Evolutionary conservation across 2,329 filamentous ascomycete species (phyloP).

Genomic region (Escovopsis sp.): DNA sequence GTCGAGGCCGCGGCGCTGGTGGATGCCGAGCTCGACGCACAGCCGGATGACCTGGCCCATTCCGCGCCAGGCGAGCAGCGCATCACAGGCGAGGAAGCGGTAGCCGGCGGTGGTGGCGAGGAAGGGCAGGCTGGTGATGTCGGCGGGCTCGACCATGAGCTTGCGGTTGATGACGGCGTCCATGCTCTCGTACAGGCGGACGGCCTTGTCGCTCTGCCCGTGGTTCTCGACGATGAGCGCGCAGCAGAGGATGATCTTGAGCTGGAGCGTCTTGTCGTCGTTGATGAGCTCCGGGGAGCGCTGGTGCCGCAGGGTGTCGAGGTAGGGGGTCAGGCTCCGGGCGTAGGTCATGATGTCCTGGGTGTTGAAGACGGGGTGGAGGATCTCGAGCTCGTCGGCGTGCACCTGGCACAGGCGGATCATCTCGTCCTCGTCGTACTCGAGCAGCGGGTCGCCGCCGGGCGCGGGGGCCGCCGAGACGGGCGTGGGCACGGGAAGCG

Average conservation of each 20-base stretch:
- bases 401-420: slow-evolving; percentile 64
- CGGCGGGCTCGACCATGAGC: slow-evolving; percentile 38
- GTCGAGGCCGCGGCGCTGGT: slow-evolving; percentile 59
- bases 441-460: slow-evolving; percentile 61
- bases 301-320: slow-evolving; percentile 37
- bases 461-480: slow-evolving; percentile 15
- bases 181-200: slow-evolving; percentile 61
- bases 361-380: slow-evolving; percentile 79
- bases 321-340: slow-evolving; percentile 54
- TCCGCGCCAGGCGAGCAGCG: slow-evolving; percentile 72
- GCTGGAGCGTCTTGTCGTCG: slow-evolving; percentile 45
- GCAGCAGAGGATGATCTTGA: slow-evolving; percentile 75
- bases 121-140: slow-evolving; percentile 33
- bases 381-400: slow-evolving; percentile 80
- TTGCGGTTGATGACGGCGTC: slow-evolving; percentile 55
- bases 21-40: slow-evolving; percentile 70
- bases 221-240: slow-evolving; percentile 64
- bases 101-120: slow-evolving; percentile 46
- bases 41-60: slow-evolving; percentile 72
- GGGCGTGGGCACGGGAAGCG: slow-evolving; percentile 16
- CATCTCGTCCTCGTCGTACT: slow-evolving; percentile 65
- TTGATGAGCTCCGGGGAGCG: slow-evolving; percentile 24
- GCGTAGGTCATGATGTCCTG: slow-evolving; percentile 56
- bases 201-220: slow-evolving; percentile 62
- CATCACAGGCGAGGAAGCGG: slow-evolving; percentile 74